Conservation (phyloP, 2,329 filamentous ascomycete genomes). For the Plenodomus biglobosus region DNA sequence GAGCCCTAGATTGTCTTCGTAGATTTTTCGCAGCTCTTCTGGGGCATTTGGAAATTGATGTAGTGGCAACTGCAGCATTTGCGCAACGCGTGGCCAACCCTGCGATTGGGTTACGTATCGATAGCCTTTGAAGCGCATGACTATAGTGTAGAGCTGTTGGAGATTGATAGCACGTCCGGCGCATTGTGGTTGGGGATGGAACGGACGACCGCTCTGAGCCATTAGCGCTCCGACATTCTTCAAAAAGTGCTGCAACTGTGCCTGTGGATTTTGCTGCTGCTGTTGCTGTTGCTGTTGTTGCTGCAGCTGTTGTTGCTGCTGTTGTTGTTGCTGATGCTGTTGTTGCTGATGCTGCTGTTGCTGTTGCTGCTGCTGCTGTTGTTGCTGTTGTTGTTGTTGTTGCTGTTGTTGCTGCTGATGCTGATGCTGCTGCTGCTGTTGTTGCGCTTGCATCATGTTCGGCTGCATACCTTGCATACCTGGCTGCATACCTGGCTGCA, state of each 20-base stretch:
- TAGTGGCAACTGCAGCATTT: constrained; percentile 49
- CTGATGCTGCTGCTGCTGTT: constrained; percentile 9
- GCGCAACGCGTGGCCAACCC: constrained; percentile 72
- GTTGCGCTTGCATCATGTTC: constrained; percentile 16
- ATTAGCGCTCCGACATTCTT: constrained; percentile 78
- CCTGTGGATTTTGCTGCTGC: constrained; percentile 22
- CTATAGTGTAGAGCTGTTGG: constrained; percentile 73
- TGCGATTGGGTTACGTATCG: constrained; percentile 70
- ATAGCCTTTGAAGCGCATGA: constrained; percentile 76
- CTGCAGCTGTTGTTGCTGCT: constrained; percentile 5
- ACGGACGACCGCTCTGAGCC: constrained; percentile 68
- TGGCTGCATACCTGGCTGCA: constrained; percentile 30
- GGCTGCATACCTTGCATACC: constrained; percentile 19
- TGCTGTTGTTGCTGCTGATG: constrained; percentile 4
- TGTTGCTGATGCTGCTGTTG: constrained; percentile 24
- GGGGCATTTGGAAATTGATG: constrained; percentile 62
- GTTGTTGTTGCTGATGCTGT: constrained; percentile 13
- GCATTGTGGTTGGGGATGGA: constrained; percentile 74
- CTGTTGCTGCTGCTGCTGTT: constrained; percentile 24
- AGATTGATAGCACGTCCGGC: constrained; percentile 74
- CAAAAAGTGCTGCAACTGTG: constrained; percentile 51
- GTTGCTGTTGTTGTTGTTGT: constrained; percentile 13
- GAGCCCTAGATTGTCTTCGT: constrained; percentile 71
- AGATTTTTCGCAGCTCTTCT: constrained; percentile 69
- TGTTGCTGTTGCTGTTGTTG: constrained; percentile 10